Conservation (phyloP, 192 early-diverging fungal genomes). For the Nowakowskiella sp. region DNA sequence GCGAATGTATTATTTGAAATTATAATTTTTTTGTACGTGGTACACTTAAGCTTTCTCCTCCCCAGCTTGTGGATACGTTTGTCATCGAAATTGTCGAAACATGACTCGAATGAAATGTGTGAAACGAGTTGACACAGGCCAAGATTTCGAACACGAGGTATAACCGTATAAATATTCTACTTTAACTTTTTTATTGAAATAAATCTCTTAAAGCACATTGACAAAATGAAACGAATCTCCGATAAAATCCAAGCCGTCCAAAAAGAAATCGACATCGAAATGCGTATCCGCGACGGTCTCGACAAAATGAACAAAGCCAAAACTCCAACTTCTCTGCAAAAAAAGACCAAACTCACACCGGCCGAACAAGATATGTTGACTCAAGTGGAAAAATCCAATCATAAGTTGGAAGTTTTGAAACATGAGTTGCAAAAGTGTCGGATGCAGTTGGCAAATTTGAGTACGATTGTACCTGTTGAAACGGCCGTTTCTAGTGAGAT, state of each 20-base stretch:
- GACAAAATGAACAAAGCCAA: slow-evolving; percentile 37
- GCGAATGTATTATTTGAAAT: slow-evolving; percentile 27
- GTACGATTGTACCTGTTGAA: slow-evolving; percentile 12
- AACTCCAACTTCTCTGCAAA: background rate
- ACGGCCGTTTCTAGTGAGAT: slow-evolving; percentile 9
- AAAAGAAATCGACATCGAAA: slow-evolving; percentile 46
- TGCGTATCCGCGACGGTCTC: slow-evolving; percentile 47
- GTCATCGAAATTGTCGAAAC: slow-evolving; percentile 43
- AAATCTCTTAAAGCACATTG: slow-evolving; percentile 18
- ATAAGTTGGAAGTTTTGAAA: slow-evolving; percentile 35
- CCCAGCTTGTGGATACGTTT: slow-evolving; percentile 39
- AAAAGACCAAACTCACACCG: background rate
- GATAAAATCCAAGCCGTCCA: slow-evolving; percentile 47
- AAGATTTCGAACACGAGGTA: slow-evolving; percentile 27
- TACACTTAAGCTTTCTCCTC: slow-evolving; percentile 8
- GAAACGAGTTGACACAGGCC: slow-evolving; percentile 18
- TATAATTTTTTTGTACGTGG: slow-evolving; percentile 6
- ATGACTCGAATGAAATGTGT: slow-evolving; percentile 29
- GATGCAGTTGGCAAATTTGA: slow-evolving; percentile 29
- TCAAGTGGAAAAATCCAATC: slow-evolving; percentile 29
- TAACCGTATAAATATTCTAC: slow-evolving; percentile 11
- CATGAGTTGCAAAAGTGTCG: slow-evolving; percentile 39
- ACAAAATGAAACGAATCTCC: slow-evolving; percentile 24
- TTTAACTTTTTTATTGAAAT: background rate
- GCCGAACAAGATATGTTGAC: slow-evolving; percentile 24